Base-by-base conservation (phyloP, 306 rosid genomes). In the Datisca glomerata region DNA sequence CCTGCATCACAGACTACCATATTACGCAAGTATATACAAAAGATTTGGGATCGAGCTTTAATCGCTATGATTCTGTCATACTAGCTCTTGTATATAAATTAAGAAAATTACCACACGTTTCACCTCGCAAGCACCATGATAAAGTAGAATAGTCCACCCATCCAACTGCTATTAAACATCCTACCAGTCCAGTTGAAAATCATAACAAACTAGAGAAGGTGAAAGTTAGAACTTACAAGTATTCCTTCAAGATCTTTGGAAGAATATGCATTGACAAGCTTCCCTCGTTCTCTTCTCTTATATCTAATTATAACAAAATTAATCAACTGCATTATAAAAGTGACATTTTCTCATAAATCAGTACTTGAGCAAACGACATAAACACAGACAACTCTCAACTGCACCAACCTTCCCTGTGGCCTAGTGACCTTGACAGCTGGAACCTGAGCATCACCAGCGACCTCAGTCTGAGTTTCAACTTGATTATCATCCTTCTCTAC, bases 181-280 rank as follows among this genome's bases (percentile, higher is more conserved):
- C n/a, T n/a, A n/a, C n/a, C n/a, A n/a, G n/a, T n/a, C n/a, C n/a
- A n/a, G n/a, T n/a, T n/a, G n/a, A n/a, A n/a, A n/a, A n/a, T n/a
- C n/a, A n/a, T n/a, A n/a, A n/a, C n/a, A n/a, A n/a, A n/a, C n/a
- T n/a, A n/a, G n/a, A n/a, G n/a, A n/a, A n/a, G n/a, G n/a, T n/a
- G n/a, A n/a, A n/a, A n/a, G n/a, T n/a, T n/a, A n/a, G 24, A 49
- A 70, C 93, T 73, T 65, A 89, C 98, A 27, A 89, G 92, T 60
- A 84, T 89, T 61, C 96, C 98, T 78, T 80, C 85, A 8, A 89
- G 85, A 52, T 89, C 98, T 81, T 70, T 84, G 0, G 56, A 35
- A 56, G 98, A 89, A 71, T 91, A 91, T 33, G 64, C 72, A 45
- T 80, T 58, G 27, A 91, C 92, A 12, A 64, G 93, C 86, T 91